Evolutionary conservation across 768 basidiomycete species (phyloP), one percentile per base, ranked within the genome.

Genomic region (Strobilomyces confusus): DNA sequence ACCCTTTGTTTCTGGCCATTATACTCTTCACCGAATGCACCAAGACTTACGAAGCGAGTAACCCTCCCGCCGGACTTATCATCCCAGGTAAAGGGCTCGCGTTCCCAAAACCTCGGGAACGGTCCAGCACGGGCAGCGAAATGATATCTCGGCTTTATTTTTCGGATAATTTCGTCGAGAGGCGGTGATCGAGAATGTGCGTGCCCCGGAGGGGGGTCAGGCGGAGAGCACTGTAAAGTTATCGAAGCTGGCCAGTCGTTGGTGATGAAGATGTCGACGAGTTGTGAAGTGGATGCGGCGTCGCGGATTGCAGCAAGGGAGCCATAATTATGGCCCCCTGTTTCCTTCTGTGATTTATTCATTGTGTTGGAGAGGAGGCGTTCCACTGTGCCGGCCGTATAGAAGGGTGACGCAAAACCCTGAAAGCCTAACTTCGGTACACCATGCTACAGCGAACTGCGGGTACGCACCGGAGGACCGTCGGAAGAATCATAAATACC

Each of bases 71-170:
- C 79, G 25, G 74, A 73, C 48, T 86, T 84, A 33, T 84, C 85
- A 40, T 82, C 80, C 94, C 94, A 98, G 5, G 80, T 68, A 65
- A 86, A 95, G 1, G 97, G 95, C 54, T 98, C 94, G 48, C 95
- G 76, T 68, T 99, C 97, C 94, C 95, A 98, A 67, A 97, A 99
- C 49, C 78, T 79, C 0, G 88, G 78, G 14, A 81, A 79, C n/a
- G 76, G 71, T 0, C 84, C 83, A 14, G 80, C 83, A 9, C 77
- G 76, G 45, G 81, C 79, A 20, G 87, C 81, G 64, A 98, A 91
- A 62, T 95, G 85, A 72, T 99, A 99, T 46, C 90, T 80, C 2
- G 95, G 94, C 61, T 86, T 87, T 23, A 80, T 81, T 54, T 77
- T 79, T 23, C 76, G 74, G 33, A 88, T 75, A 2, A 86, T 69